Percentiles rank a stretch among this genome's conserved stretches.
These are phyloP conservation scores for Botrytis deweyae DNA, from an alignment of 2,329 filamentous ascomycete species.

Conservation along the genomic window DNA sequence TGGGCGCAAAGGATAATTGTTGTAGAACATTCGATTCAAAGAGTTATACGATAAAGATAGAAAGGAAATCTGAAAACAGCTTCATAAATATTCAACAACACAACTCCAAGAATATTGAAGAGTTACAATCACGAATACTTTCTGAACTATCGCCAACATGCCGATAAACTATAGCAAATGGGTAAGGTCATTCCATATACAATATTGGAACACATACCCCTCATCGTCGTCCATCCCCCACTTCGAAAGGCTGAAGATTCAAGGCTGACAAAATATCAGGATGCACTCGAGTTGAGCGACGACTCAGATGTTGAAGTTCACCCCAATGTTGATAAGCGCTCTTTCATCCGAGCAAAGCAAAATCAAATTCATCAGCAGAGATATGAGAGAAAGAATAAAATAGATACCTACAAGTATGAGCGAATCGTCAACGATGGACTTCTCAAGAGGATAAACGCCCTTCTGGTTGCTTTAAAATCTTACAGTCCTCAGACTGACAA, in stretches of 20 bases:
- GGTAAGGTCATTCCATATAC: conserved; percentile 39
- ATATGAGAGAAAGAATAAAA: conserved; percentile 79
- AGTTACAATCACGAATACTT: not conserved
- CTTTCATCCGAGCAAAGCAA: conserved; percentile 98
- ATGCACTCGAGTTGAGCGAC: conserved; percentile 93
- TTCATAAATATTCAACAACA: not conserved
- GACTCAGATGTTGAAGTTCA: conserved; percentile 98
- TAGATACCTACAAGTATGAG: conserved; percentile 90
- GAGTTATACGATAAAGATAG: not conserved
- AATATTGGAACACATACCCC: not conserved
- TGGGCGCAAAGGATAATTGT: conserved; percentile 13
- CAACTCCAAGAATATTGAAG: not conserved
- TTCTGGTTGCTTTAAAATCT: conserved; percentile 72
- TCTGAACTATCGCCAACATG: conserved; percentile 42
- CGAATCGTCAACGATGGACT: conserved; percentile 90
- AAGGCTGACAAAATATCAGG: conserved; percentile 49
- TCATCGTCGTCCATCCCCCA: conserved; percentile 12
- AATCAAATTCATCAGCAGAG: conserved; percentile 94
- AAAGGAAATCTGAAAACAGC: not conserved
- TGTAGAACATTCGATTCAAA: conserved; percentile 34
- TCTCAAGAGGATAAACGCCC: conserved; percentile 74
- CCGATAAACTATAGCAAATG: conserved; percentile 64
- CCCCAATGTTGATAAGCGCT: conserved; percentile 97
- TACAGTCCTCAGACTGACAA: conserved; percentile 68
- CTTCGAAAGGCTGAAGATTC: conserved; percentile 35